Evolutionary conservation across 805 yeast species (phyloP).

Genomic region (Saccharomycopsis microspora): DNA sequence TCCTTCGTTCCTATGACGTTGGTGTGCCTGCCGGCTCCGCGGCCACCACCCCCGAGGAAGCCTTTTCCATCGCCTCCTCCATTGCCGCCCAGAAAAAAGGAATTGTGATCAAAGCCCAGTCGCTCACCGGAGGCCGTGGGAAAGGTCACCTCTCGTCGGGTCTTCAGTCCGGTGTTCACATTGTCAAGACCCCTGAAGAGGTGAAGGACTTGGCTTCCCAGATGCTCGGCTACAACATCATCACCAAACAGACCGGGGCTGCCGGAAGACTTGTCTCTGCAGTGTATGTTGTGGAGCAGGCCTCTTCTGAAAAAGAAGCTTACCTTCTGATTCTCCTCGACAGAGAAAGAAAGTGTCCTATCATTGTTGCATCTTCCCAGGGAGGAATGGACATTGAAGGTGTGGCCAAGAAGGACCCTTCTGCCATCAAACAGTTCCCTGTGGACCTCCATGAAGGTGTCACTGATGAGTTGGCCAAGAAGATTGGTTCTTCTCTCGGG

Average conservation of each 20-base stretch:
- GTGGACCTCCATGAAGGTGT: conserved; percentile 73
- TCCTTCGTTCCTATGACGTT: conserved; percentile 73
- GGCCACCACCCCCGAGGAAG: conserved; percentile 83
- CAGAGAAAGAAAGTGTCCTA: conserved; percentile 80
- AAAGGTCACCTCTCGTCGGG: conserved; percentile 97
- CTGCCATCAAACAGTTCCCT: conserved; percentile 81
- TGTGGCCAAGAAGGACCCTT: conserved; percentile 86
- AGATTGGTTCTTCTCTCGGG: conserved; percentile 73
- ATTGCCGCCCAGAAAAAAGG: conserved; percentile 54
- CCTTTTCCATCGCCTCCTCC: conserved; percentile 68
- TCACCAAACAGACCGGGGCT: conserved; percentile 97
- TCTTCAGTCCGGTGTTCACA: conserved; percentile 90
- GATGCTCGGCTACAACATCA: conserved; percentile 85
- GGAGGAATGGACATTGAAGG: conserved; percentile 99
- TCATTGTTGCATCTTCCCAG: conserved; percentile 91
- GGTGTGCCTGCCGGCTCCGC: conserved; percentile 89
- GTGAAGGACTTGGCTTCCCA: conserved; percentile 76
- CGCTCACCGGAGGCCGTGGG: conserved; percentile 99
- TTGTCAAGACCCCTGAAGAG: conserved; percentile 76
- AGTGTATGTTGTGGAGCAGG: conserved; percentile 91
- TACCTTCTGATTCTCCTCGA: conserved; percentile 92
- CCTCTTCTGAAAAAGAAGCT: conserved; percentile 89
- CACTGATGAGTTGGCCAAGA: conserved; percentile 60
- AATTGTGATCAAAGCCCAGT: conserved; percentile 95
- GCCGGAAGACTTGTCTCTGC: conserved; percentile 96